A percentile compares a stretch with the other conserved stretches of the same genome.
Evolutionary conservation across 768 basidiomycete genomes (phyloP).

Genomic region (Hirschioporus abietinus): DNA sequence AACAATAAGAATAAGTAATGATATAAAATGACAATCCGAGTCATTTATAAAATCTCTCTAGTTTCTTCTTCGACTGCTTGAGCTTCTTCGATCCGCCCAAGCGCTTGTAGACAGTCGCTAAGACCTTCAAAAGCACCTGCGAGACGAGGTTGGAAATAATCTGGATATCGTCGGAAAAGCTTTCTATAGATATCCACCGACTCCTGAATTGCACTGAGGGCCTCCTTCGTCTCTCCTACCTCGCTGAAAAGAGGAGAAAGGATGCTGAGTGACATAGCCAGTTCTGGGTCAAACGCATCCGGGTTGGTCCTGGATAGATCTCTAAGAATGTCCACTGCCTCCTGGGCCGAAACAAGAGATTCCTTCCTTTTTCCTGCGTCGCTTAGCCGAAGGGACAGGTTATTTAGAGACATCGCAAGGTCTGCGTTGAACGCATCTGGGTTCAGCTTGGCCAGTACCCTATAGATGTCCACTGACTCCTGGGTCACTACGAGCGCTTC

Average conservation of each 20-base stretch:
- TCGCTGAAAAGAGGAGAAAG: constrained; percentile 8
- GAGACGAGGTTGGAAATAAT: neutral
- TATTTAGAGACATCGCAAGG: constrained; percentile 10
- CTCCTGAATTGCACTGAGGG: constrained; percentile 6
- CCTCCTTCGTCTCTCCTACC: constrained; percentile 7
- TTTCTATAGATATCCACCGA: constrained; percentile 3
- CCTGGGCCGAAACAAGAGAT: constrained; percentile 5
- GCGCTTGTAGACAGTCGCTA: neutral
- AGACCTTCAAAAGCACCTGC: neutral
- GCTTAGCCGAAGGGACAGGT: constrained; percentile 8
- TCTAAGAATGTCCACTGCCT: constrained; percentile 6
- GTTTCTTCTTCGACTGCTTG: neutral
- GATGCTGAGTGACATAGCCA: constrained; percentile 6
- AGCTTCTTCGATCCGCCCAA: neutral
- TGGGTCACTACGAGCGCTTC: constrained; percentile 8
- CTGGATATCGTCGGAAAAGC: neutral
- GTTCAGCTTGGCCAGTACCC: neutral
- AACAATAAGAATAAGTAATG: too few relatives aligned
- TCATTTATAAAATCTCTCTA: too few relatives aligned
- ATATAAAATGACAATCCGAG: too few relatives aligned
- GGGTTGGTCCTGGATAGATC: neutral
- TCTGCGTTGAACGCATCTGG: neutral
- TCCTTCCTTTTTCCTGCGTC: constrained; percentile 9
- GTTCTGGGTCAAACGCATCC: constrained; percentile 3
- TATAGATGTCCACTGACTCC: constrained; percentile 6